Evolutionary conservation across 169 alveolate species (phyloP).

Genomic region (Cryptosporidium parvum): DNA sequence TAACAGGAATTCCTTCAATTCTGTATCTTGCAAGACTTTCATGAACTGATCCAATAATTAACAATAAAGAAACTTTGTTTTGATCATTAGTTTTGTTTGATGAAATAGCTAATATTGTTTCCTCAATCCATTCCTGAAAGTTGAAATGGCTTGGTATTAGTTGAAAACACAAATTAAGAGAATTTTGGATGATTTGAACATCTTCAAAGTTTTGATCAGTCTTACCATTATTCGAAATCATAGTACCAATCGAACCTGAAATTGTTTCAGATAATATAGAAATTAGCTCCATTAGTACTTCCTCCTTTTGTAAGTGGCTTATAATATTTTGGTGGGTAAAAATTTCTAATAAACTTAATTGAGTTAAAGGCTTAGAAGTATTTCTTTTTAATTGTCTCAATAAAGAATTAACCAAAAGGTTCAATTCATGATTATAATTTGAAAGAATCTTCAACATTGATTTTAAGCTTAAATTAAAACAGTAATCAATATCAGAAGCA

Average conservation of each 20-base stretch:
- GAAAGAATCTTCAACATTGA: not conserved
- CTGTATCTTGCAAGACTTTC: slow-evolving; percentile 5
- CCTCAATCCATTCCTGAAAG: not conserved
- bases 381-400: slow-evolving; percentile 36
- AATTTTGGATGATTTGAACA: slow-evolving; percentile 16
- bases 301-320: not conserved
- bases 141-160: slow-evolving; percentile 1
- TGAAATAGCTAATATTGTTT: slow-evolving; percentile 13
- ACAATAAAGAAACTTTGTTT: slow-evolving; percentile 16
- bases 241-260: slow-evolving; percentile 24
- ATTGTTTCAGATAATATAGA: slow-evolving; percentile 10
- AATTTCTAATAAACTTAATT: not conserved
- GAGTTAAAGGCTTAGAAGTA: not conserved
- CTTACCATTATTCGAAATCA: slow-evolving; percentile 6
- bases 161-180: slow-evolving; percentile 29
- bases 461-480: not conserved
- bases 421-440: not conserved
- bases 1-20: not conserved
- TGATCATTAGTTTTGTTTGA: slow-evolving; percentile 18
- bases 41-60: not conserved
- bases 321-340: slow-evolving; percentile 6
- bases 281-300: not conserved
- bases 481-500: slow-evolving; percentile 18
- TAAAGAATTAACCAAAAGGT: not conserved
- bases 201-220: slow-evolving; percentile 15